Conservation (phyloP, 306 rosid species). For the Cucurbita maxima region DNA sequence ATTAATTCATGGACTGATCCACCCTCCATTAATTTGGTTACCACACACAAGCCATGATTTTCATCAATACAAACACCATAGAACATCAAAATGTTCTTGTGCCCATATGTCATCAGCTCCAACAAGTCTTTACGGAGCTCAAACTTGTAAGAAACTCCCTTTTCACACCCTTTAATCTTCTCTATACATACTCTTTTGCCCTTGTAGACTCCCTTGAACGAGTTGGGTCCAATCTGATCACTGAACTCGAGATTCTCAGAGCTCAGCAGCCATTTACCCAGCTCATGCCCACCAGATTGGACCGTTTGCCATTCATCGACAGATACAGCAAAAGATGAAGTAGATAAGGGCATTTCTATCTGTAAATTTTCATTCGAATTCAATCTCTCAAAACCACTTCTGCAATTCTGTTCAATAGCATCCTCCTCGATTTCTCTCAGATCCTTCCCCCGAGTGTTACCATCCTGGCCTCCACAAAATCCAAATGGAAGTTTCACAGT, state of each 20-base stretch:
- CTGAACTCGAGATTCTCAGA: slow-evolving; percentile 59
- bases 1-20: slow-evolving; percentile 66
- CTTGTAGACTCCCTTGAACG: slow-evolving; percentile 64
- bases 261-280: slow-evolving; percentile 69
- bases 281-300: slow-evolving; percentile 45
- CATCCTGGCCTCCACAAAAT: slow-evolving; percentile 94
- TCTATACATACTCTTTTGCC: slow-evolving; percentile 86
- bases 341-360: slow-evolving; percentile 58
- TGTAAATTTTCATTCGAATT: slow-evolving; percentile 34
- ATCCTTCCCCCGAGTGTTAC: slow-evolving; percentile 55
- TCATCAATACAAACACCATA: slow-evolving; percentile 76
- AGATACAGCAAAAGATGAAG: slow-evolving; percentile 42
- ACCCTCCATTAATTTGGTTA: slow-evolving; percentile 81
- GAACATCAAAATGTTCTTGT: slow-evolving; percentile 63
- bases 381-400: slow-evolving; percentile 43
- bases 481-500: slow-evolving; percentile 83
- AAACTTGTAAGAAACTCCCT: slow-evolving; percentile 64
- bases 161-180: slow-evolving; percentile 91
- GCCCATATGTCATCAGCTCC: slow-evolving; percentile 86
- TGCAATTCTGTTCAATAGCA: slow-evolving; percentile 21
- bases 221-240: slow-evolving; percentile 65
- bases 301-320: slow-evolving; percentile 96
- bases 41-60: slow-evolving; percentile 76
- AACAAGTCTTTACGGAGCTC: slow-evolving; percentile 70
- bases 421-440: slow-evolving; percentile 60